These are phyloP conservation scores for Sclerotinia spermophila DNA, from an alignment of 2,329 filamentous ascomycete genomes.

Conservation along the genomic window DNA sequence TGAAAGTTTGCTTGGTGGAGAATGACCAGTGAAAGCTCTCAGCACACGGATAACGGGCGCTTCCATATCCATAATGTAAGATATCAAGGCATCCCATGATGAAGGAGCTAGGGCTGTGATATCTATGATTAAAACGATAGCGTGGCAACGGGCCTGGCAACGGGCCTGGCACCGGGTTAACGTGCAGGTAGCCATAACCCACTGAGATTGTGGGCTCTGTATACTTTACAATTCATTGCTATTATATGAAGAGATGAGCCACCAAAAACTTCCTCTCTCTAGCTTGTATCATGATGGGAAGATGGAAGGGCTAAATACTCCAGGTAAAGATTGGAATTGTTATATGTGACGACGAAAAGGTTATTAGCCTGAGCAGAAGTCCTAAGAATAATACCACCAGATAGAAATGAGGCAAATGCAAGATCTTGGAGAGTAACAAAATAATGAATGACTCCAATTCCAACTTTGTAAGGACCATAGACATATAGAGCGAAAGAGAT, in stretches of 20 bases:
- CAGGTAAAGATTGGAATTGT: neutral
- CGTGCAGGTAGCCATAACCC: neutral
- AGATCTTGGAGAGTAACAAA: neutral
- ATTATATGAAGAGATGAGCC: neutral
- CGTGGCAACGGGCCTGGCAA: neutral
- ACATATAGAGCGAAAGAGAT: neutral
- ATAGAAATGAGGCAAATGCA: neutral
- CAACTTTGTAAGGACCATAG: neutral
- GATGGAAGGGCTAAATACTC: no score
- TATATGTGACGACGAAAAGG: neutral
- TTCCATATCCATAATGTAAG: neutral
- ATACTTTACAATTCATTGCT: neutral
- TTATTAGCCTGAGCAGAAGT: neutral
- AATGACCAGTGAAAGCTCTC: neutral
- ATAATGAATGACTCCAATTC: neutral
- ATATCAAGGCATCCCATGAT: neutral
- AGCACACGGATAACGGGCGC: neutral
- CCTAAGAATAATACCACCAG: neutral
- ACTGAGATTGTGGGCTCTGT: neutral
- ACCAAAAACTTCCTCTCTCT: neutral
- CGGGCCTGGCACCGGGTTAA: neutral
- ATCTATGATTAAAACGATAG: neutral
- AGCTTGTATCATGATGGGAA: no score
- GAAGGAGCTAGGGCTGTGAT: neutral
- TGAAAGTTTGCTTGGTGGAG: neutral